A percentile compares a stretch with the other conserved stretches of the same genome.
These are phyloP conservation scores for Phytophthora hibernalis DNA, from an alignment of 352 stramenopile species.

Conservation along the genomic window DNA sequence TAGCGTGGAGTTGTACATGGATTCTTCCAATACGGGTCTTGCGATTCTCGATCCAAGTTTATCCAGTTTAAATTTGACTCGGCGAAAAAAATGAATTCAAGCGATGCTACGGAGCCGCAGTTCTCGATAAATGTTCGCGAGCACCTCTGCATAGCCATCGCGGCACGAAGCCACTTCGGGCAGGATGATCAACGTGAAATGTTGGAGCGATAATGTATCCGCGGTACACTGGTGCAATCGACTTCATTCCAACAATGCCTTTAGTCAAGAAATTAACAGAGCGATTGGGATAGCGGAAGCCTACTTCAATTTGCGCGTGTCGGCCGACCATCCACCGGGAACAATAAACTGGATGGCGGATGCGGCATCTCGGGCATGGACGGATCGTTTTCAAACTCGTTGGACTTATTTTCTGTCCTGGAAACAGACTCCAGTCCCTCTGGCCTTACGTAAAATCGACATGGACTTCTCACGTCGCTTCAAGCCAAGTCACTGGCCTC, in stretches of 20 bases:
- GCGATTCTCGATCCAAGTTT: slow-evolving; percentile 20
- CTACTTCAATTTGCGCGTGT: slow-evolving; percentile 19
- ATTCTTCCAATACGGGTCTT: slow-evolving; percentile 8
- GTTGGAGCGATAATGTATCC: slow-evolving; percentile 31
- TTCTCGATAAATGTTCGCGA: slow-evolving; percentile 50
- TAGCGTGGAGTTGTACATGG: slow-evolving; percentile 25
- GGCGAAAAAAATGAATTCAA: neutral
- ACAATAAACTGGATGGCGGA: slow-evolving; percentile 4
- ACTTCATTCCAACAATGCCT: slow-evolving; percentile 7
- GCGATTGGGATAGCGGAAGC: slow-evolving; percentile 24
- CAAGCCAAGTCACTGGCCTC: too few species aligned
- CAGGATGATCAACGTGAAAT: too few species aligned
- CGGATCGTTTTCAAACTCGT: too few species aligned
- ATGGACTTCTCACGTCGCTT: too few species aligned
- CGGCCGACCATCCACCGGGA: slow-evolving; percentile 15
- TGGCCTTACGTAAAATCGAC: too few species aligned
- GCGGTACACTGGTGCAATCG: slow-evolving; percentile 29
- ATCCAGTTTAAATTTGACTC: slow-evolving; percentile 19
- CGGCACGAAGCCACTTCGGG: too few species aligned
- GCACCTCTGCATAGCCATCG: slow-evolving; percentile 40
- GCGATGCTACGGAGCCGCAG: neutral
- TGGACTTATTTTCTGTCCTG: too few species aligned
- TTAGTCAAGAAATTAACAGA: slow-evolving; percentile 42
- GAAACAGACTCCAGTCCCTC: too few species aligned
- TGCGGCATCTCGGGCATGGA: too few species aligned